Conservation (phyloP, 225 moss, liverwort and hornwort species). For the Lunularia cruciata region DNA sequence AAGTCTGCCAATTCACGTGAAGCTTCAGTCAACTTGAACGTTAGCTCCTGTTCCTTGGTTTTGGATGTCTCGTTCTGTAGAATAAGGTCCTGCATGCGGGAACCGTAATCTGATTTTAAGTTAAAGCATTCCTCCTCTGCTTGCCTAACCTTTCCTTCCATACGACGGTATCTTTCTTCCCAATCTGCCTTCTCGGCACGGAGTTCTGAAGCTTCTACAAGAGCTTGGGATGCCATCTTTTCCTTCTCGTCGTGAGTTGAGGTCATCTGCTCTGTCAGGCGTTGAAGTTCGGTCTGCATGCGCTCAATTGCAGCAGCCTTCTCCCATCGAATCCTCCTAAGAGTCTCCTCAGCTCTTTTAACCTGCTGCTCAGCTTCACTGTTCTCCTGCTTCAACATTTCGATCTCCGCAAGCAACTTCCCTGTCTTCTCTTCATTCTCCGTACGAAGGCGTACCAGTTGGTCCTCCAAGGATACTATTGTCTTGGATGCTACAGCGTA, state of each 20-base stretch:
- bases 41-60: conserved; percentile 29
- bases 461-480: conserved; percentile 62
- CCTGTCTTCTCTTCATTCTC: conserved; percentile 66
- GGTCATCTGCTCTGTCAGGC: conserved; percentile 45
- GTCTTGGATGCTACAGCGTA: conserved; percentile 59
- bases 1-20: conserved; percentile 30
- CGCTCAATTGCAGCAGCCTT: conserved; percentile 42
- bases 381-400: conserved; percentile 54
- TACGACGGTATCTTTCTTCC: conserved; percentile 32
- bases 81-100: conserved; percentile 32
- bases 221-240: conserved; percentile 38
- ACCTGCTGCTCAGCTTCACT: conserved; percentile 60
- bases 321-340: conserved; percentile 40
- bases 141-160: conserved; percentile 31
- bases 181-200: conserved; percentile 43
- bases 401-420: conserved; percentile 58
- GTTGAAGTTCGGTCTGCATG: conserved; percentile 42
- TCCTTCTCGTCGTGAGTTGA: conserved; percentile 39
- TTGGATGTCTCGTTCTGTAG: conserved; percentile 29
- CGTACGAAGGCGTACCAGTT: conserved; percentile 58
- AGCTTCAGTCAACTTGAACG: conserved; percentile 31
- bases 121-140: conserved; percentile 25
- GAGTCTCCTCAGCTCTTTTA: conserved; percentile 60
- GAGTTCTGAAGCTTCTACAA: conserved; percentile 45
- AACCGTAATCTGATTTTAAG: conserved; percentile 38